Percentiles rank a stretch among this genome's conserved stretches.
Conservation (phyloP, 164 flowering plant species). For the Nymphaea thermarum region DNA sequence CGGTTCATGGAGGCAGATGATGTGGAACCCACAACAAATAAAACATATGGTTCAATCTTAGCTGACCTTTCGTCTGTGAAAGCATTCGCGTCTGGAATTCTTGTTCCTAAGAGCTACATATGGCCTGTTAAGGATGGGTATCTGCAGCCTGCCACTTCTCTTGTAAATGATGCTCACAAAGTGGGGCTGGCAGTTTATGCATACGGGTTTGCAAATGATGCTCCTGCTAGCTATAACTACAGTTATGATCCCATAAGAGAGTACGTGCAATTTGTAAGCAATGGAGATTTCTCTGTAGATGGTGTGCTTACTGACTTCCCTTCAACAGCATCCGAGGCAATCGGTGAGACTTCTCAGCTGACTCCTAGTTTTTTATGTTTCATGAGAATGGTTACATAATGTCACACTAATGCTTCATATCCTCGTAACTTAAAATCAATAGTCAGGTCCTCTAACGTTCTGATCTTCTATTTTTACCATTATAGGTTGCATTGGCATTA, state of each 20-base stretch:
- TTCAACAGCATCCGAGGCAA: constrained; percentile 67
- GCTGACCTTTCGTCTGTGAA: constrained; percentile 41
- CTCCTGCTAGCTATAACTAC: constrained; percentile 53
- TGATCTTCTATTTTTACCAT: background rate
- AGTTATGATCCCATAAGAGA: constrained; percentile 70
- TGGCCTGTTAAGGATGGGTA: constrained; percentile 48
- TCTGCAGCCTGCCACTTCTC: constrained; percentile 40
- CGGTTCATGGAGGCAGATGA: constrained; percentile 25
- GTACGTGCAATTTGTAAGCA: constrained; percentile 66
- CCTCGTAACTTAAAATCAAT: background rate
- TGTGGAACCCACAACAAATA: constrained; percentile 59
- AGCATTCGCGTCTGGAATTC: constrained; percentile 63
- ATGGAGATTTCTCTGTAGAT: constrained; percentile 65
- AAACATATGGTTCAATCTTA: constrained; percentile 36
- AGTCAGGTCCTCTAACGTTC: too few species aligned
- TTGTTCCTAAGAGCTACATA: constrained; percentile 71
- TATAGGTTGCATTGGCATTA: background rate
- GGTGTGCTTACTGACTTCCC: constrained; percentile 87
- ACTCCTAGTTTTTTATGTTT: background rate
- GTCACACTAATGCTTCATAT: background rate
- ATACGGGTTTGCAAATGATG: constrained; percentile 69
- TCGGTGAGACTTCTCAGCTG: constrained; percentile 30
- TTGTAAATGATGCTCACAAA: constrained; percentile 79
- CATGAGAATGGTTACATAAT: background rate
- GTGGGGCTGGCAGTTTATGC: constrained; percentile 71